Conservation (phyloP, 306 rosid species). For the Rosa persica region DNA sequence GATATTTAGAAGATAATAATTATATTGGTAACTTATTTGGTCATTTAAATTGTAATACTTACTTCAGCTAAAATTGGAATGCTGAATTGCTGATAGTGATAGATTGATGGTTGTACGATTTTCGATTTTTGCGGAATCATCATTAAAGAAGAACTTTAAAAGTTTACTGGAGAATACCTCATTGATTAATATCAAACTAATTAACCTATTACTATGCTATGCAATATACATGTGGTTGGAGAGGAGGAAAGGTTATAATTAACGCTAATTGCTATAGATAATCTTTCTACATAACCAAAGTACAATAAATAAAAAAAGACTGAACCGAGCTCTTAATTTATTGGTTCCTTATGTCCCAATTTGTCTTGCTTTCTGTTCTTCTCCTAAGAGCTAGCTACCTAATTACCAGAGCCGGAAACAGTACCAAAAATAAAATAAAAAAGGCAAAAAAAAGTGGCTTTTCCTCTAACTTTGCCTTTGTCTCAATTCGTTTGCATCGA, state of each 20-base stretch:
- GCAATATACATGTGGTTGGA: not conserved
- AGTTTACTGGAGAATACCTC: not conserved
- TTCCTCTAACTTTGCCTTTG: constrained; percentile 41
- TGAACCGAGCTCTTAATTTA: constrained; percentile 33
- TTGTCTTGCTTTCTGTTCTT: constrained; percentile 41
- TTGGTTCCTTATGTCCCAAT: constrained; percentile 34
- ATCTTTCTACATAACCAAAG: constrained; percentile 16
- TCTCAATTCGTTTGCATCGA: constrained; percentile 18
- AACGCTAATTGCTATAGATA: constrained; percentile 14
- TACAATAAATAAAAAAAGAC: constrained; percentile 28
- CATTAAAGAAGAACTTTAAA: not conserved
- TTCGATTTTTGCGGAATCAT: not conserved
- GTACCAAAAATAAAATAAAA: not conserved
- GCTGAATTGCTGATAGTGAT: too few species aligned
- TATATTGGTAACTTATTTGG: not conserved
- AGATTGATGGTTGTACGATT: not conserved
- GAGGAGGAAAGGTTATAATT: constrained; percentile 2
- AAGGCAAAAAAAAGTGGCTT: constrained; percentile 30
- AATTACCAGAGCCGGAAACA: constrained; percentile 14
- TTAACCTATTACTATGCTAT: not conserved
- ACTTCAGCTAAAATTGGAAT: too few species aligned
- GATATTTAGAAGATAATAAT: too few species aligned
- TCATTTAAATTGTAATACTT: not conserved
- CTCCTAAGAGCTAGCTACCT: constrained; percentile 35
- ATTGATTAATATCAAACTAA: not conserved